These are phyloP conservation scores for Penicillium capsulatum DNA, from an alignment of 2,329 filamentous ascomycete species.

Conservation along the genomic window DNA sequence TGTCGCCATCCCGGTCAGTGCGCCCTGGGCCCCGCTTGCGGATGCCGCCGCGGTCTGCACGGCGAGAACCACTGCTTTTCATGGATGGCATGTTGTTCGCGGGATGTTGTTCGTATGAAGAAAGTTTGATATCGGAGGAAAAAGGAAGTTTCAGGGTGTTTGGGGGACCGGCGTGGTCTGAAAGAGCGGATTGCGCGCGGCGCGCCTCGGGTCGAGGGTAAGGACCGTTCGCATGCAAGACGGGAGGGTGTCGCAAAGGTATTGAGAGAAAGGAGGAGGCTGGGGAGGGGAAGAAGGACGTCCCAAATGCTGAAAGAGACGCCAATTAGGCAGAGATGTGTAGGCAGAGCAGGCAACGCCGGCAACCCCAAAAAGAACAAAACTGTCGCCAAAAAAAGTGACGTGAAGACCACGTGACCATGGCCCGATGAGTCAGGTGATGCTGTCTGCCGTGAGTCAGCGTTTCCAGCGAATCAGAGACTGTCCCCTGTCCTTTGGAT, in stretches of 20 bases:
- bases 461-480: conserved; percentile 23
- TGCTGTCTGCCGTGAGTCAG: conserved; percentile 10
- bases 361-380: conserved; percentile 2
- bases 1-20: conserved; percentile 59
- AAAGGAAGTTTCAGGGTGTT: conserved; percentile 1
- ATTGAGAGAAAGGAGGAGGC: background rate
- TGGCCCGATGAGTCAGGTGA: conserved; percentile 16
- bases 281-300: background rate
- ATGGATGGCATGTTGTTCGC: conserved; percentile 30
- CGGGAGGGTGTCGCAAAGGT: conserved; percentile 3
- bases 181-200: conserved; percentile 19
- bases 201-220: conserved; percentile 25
- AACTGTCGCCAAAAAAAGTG: conserved; percentile 28
- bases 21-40: conserved; percentile 47
- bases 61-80: conserved; percentile 28
- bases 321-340: conserved; percentile 13
- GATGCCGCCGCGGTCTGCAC: conserved; percentile 47
- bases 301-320: background rate
- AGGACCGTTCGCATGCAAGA: conserved; percentile 21
- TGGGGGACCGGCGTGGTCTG: conserved; percentile 3
- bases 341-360: conserved; percentile 5
- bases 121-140: background rate
- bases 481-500: conserved; percentile 32
- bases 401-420: conserved; percentile 27
- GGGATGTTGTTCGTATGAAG: background rate